phyloP scores from a whole-genome alignment of 352 stramenopile genomes.

The Phytophthora hybrid region DNA sequence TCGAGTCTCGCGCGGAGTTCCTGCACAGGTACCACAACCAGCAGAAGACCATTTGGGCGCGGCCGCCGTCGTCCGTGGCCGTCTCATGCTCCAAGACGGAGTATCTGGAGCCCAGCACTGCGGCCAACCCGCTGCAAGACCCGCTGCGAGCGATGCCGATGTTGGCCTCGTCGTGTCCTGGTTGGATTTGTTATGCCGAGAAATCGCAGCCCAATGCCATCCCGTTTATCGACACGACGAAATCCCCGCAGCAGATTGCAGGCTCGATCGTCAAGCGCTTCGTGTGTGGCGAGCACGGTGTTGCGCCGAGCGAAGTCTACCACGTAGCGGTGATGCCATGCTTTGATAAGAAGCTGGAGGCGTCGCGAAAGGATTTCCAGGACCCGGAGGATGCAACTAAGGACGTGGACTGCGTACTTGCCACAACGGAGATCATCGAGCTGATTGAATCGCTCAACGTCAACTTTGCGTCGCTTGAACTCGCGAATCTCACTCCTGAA shows the following conservation, averaged over 20 bases:
- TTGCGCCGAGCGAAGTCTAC: constrained; percentile 82
- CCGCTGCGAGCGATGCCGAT: constrained; percentile 88
- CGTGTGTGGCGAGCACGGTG: constrained; percentile 65
- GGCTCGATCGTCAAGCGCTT: constrained; percentile 85
- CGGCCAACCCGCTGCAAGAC: constrained; percentile 65
- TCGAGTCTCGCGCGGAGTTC: constrained; percentile 94
- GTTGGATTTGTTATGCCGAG: constrained; percentile 98
- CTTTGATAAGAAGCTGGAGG: constrained; percentile 99
- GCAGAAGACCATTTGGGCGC: constrained; percentile 70
- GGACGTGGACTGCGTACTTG: constrained; percentile 96
- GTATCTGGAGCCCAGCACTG: constrained; percentile 66
- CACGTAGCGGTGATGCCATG: constrained; percentile 98
- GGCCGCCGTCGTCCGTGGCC: constrained; percentile 75
- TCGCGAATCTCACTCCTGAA: constrained; percentile 67
- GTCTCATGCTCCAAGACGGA: constrained; percentile 75
- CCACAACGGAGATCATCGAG: constrained; percentile 84
- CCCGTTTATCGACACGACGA: constrained; percentile 95
- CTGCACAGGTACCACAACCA: constrained; percentile 85
- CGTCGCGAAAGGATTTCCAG: constrained; percentile 92
- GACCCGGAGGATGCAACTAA: constrained; percentile 69
- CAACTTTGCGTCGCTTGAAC: constrained; percentile 72
- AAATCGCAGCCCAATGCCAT: constrained; percentile 96
- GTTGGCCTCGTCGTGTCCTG: constrained; percentile 96
- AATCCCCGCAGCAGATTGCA: constrained; percentile 96
- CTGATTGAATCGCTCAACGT: constrained; percentile 65